Conservation (phyloP, 345 rosid genomes). For the Camelina sativa region DNA sequence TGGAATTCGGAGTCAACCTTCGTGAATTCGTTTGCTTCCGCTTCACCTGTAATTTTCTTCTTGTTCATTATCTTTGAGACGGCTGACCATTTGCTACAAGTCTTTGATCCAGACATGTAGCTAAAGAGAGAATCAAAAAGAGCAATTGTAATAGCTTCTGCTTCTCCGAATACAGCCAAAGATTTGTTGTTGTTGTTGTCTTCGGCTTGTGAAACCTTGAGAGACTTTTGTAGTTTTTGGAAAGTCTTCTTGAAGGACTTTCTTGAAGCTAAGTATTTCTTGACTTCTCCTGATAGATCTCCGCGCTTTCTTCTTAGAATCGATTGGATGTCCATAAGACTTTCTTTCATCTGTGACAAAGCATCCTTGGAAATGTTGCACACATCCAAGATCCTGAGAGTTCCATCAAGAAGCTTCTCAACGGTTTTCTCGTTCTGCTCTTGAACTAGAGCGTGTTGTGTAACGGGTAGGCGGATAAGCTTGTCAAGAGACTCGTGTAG, state of each 20-base stretch:
- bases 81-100: slow-evolving; percentile 9
- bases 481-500: slow-evolving; percentile 43
- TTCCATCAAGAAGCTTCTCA: slow-evolving; percentile 46
- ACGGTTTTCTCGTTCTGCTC: slow-evolving; percentile 31
- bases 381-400: slow-evolving; percentile 45
- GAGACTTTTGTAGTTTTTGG: slow-evolving; percentile 8
- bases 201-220: slow-evolving; percentile 3
- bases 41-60: slow-evolving; percentile 16
- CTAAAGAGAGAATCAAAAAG: slow-evolving; percentile 40
- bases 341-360: slow-evolving; percentile 44
- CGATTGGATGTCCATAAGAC: slow-evolving; percentile 39
- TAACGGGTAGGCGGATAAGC: slow-evolving; percentile 36
- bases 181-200: background rate
- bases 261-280: slow-evolving; percentile 29
- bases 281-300: slow-evolving; percentile 19
- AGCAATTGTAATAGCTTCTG: slow-evolving; percentile 29
- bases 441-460: slow-evolving; percentile 42
- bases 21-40: slow-evolving; percentile 20
- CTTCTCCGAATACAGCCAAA: slow-evolving; percentile 37
- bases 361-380: slow-evolving; percentile 46
- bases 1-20: slow-evolving; percentile 34
- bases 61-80: slow-evolving; percentile 31
- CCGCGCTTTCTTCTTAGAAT: slow-evolving; percentile 31
- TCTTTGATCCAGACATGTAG: slow-evolving; percentile 33
- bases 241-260: slow-evolving; percentile 34